These are phyloP conservation scores for Colletotrichum trifolii DNA, from an alignment of 2,329 filamentous ascomycete genomes.

Conservation along the genomic window DNA sequence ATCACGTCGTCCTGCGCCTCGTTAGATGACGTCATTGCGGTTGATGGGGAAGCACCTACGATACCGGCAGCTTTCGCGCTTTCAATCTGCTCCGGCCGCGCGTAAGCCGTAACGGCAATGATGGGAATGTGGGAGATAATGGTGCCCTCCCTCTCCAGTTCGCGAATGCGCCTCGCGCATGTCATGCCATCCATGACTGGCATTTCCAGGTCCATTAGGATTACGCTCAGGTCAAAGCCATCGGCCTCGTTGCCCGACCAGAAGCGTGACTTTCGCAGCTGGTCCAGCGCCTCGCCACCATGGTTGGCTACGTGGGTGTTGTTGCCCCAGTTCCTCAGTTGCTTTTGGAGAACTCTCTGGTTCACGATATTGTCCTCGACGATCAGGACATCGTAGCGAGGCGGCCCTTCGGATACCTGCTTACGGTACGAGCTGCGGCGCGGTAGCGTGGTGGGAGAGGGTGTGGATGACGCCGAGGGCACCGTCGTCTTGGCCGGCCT, in stretches of 20 bases:
- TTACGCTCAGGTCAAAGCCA: slow-evolving; percentile 69
- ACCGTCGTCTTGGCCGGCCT: slow-evolving; percentile 40
- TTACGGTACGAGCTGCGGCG: slow-evolving; percentile 22
- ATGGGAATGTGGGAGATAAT: slow-evolving; percentile 77
- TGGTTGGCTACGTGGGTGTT: slow-evolving; percentile 73
- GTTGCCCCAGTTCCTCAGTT: slow-evolving; percentile 70
- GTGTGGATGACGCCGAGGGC: slow-evolving; percentile 19
- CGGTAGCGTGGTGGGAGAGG: slow-evolving; percentile 14
- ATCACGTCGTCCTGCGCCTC: slow-evolving; percentile 74
- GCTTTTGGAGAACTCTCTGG: slow-evolving; percentile 71
- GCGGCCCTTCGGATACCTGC: background rate
- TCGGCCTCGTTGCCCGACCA: slow-evolving; percentile 61
- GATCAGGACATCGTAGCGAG: slow-evolving; percentile 64
- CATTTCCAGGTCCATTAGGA: slow-evolving; percentile 87
- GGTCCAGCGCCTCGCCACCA: slow-evolving; percentile 70
- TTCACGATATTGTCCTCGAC: slow-evolving; percentile 78
- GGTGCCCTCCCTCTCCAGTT: slow-evolving; percentile 71
- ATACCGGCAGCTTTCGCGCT: slow-evolving; percentile 79
- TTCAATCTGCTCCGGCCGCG: slow-evolving; percentile 77
- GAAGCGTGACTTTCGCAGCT: slow-evolving; percentile 65
- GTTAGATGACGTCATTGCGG: slow-evolving; percentile 9
- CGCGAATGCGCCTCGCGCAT: slow-evolving; percentile 75
- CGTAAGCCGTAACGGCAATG: slow-evolving; percentile 87
- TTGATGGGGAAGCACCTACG: slow-evolving; percentile 57
- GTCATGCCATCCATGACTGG: slow-evolving; percentile 85